phyloP scores from a whole-genome alignment of 139 green algal genomes.

The Ostreobium quekettii region DNA sequence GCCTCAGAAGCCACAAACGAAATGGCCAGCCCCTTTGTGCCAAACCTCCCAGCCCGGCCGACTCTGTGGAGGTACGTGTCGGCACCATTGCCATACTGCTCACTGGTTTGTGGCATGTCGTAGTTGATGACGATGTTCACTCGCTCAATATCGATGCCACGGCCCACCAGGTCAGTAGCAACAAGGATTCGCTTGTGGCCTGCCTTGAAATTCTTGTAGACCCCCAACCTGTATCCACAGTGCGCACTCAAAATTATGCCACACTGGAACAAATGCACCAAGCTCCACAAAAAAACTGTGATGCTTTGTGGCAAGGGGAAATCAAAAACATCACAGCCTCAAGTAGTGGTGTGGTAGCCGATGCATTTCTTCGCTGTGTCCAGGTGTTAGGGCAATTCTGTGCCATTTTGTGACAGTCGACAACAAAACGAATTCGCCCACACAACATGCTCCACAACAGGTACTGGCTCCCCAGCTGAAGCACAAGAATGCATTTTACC shows the following conservation, averaged over 20 bases:
- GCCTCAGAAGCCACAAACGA: constrained; percentile 89
- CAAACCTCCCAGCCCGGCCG: constrained; percentile 92
- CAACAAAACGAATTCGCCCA: no score
- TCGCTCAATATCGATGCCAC: constrained; percentile 97
- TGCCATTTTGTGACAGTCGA: no score
- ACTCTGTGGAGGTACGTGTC: constrained; percentile 99
- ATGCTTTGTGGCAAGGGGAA: not conserved
- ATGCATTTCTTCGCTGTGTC: no score
- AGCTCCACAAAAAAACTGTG: not conserved
- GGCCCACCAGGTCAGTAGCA: constrained; percentile 94
- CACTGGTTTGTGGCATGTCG: constrained; percentile 95
- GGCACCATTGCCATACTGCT: constrained; percentile 79
- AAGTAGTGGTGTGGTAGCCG: no score
- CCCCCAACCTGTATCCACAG: constrained; percentile 26
- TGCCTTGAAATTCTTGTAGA: constrained; percentile 97
- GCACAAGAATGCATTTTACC: no score
- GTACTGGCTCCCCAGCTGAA: no score
- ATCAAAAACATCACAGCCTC: not conserved
- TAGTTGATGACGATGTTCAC: constrained; percentile 99
- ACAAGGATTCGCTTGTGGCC: constrained; percentile 95
- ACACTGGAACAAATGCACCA: no score
- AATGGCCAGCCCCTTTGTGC: constrained; percentile 98
- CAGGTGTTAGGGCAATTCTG: no score
- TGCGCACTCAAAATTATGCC: not conserved
- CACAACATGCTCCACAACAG: no score